These are phyloP conservation scores for Pleurotus citrinopileatus DNA, from an alignment of 768 basidiomycete genomes.

Conservation along the genomic window DNA sequence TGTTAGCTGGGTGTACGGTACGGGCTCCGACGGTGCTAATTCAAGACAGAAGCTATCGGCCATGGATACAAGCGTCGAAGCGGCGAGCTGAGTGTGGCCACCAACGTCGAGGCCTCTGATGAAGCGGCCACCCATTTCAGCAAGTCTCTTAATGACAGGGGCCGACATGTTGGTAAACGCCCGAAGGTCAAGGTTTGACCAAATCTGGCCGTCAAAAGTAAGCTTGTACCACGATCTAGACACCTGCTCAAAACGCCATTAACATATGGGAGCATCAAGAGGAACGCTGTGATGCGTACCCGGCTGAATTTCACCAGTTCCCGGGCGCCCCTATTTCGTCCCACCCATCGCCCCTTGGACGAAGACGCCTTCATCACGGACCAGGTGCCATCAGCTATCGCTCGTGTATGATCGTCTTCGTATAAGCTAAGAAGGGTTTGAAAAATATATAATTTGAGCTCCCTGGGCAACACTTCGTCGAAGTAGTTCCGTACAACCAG, in stretches of 20 bases:
- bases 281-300: constrained; percentile 47
- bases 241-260: constrained; percentile 48
- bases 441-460: constrained; percentile 64
- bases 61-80: constrained; percentile 50
- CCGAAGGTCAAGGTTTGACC: constrained; percentile 62
- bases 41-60: constrained; percentile 52
- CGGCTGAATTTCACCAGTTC: constrained; percentile 79
- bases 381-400: constrained; percentile 50
- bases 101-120: constrained; percentile 57
- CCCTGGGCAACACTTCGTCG: constrained; percentile 67
- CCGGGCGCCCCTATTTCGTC: constrained; percentile 66
- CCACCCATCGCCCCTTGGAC: constrained; percentile 69
- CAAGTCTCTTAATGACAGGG: constrained; percentile 49
- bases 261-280: constrained; percentile 1
- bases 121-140: constrained; percentile 60
- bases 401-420: constrained; percentile 52
- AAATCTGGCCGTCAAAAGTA: constrained; percentile 85
- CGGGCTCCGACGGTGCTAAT: constrained; percentile 27
- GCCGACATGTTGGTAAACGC: constrained; percentile 58
- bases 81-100: constrained; percentile 53
- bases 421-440: constrained; percentile 52
- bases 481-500: constrained; percentile 55
- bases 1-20: constrained; percentile 63
- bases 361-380: constrained; percentile 58
- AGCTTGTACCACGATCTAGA: constrained; percentile 75